Conservation (phyloP, 2,329 filamentous ascomycete species). For the Calonectria pseudoturangicola region DNA sequence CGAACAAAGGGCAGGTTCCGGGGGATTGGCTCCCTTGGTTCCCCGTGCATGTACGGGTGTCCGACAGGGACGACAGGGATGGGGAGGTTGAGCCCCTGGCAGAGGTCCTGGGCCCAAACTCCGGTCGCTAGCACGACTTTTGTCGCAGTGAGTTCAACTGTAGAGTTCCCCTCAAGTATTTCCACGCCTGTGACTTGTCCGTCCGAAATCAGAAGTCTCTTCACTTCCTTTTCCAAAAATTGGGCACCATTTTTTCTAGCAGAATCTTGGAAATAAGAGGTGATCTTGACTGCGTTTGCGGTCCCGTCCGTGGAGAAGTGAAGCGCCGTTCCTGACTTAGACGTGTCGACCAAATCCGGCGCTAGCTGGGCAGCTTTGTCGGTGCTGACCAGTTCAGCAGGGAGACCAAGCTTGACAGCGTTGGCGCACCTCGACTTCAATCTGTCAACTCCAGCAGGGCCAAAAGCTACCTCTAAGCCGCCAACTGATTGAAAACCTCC, state of each 20-base stretch:
- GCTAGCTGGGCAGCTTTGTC: constrained; percentile 41
- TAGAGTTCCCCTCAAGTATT: background rate
- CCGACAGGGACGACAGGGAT: constrained; percentile 50
- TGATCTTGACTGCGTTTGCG: constrained; percentile 44
- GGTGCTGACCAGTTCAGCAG: constrained; percentile 38
- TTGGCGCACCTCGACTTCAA: constrained; percentile 35
- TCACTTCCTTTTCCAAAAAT: constrained; percentile 41
- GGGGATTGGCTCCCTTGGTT: background rate
- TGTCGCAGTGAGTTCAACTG: constrained; percentile 33
- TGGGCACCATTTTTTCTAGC: constrained; percentile 38
- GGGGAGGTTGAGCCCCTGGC: constrained; percentile 41
- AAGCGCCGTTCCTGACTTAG: constrained; percentile 35
- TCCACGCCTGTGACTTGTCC: constrained; percentile 39
- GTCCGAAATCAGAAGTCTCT: constrained; percentile 8
- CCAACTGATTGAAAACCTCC: constrained; percentile 49
- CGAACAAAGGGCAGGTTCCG: constrained; percentile 42
- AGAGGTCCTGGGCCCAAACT: constrained; percentile 50
- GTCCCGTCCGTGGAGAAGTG: constrained; percentile 49
- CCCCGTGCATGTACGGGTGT: constrained; percentile 49
- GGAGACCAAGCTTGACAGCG: constrained; percentile 39
- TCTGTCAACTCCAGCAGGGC: constrained; percentile 27
- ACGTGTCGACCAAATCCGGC: constrained; percentile 44
- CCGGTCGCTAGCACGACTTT: constrained; percentile 52
- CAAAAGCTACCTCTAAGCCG: constrained; percentile 48
- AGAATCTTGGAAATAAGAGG: constrained; percentile 44